Evolutionary conservation across 805 yeast species (phyloP), one percentile per base, ranked within the genome.

Genomic region (Kregervanrija pseudodelftensis): DNA sequence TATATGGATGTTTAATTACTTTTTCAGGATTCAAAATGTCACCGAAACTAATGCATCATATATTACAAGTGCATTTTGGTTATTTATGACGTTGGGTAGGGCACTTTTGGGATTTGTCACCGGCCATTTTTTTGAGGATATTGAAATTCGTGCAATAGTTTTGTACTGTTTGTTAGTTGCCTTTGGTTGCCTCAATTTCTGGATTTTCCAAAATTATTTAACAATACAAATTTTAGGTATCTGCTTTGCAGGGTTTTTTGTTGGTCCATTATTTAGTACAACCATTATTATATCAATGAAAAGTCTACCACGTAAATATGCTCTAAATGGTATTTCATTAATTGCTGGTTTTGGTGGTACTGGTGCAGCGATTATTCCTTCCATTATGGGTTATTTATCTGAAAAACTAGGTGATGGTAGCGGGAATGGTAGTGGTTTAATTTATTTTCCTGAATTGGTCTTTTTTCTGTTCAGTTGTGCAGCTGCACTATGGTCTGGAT

Each of bases 321-420:
- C 83, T 43, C 75, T 84, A 9, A 63, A 77, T 13, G 90, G 88
- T 1, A 72, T 87, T 8, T 90, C 95, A 0, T 68, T 84, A 43
- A 77, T 83, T 15, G 80, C 89, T 45, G 89, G 93, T 0, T 58
- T 85, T 48, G 95, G 95, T 7, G 90, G 93, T 3, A 77, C 82
- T 12, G 95, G 95, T 1, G 85, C 84, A n/a, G 91, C 95, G 0
- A 70, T 77, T 0, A 49, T 85, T 7, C 93, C 95, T 1, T 82
- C 79, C 49, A 43, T 77, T 2, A 70, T 81, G 33, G 95, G 95
- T 8, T 58, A 59, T 16, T 49, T 71, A 7, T 58, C 72, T 31
- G 65, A 66, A 47, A 47, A 49, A 12, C 40, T 55, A 17, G 63
- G 58, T 11, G 53, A 45, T 12, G 56, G 55, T 11, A 37, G 17